These are phyloP conservation scores for Candida insectalens DNA, from an alignment of 805 yeast species.

Conservation along the genomic window DNA sequence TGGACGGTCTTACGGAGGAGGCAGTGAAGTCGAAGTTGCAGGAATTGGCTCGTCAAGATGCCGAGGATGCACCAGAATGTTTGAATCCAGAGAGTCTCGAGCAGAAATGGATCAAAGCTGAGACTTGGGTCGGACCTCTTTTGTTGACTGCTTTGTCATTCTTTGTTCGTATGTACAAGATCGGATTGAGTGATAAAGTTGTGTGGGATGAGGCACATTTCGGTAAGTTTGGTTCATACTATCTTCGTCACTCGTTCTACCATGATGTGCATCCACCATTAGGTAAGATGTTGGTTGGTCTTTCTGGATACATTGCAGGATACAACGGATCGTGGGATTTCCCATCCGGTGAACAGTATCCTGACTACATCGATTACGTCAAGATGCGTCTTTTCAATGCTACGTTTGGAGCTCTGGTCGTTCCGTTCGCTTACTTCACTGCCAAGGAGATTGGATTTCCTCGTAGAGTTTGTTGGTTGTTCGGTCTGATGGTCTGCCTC, in stretches of 20 bases:
- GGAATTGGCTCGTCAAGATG: constrained; percentile 17
- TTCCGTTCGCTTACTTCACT: constrained; percentile 81
- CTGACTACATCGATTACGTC: constrained; percentile 68
- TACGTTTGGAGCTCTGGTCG: constrained; percentile 69
- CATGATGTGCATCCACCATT: constrained; percentile 86
- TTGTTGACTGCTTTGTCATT: constrained; percentile 62
- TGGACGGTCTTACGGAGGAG: constrained; percentile 13
- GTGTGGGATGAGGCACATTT: constrained; percentile 99
- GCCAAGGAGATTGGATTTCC: constrained; percentile 68
- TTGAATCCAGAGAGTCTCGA: constrained; percentile 7
- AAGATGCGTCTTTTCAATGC: constrained; percentile 88
- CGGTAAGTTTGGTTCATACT: constrained; percentile 79
- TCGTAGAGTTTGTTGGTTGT: constrained; percentile 63
- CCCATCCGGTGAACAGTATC: constrained; percentile 72
- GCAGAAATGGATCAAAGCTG: constrained; percentile 13
- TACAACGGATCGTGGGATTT: constrained; percentile 84
- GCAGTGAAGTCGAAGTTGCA: constrained; percentile 22
- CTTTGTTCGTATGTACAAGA: constrained; percentile 63
- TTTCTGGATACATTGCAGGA: constrained; percentile 76
- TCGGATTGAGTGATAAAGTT: constrained; percentile 64
- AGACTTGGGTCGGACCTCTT: constrained; percentile 39
- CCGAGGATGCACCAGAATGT: constrained; percentile 7
- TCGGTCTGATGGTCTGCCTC: constrained; percentile 69
- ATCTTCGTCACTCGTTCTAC: constrained; percentile 69
- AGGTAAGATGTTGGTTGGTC: constrained; percentile 72